Conservation (phyloP, 345 rosid genomes). For the Sisymbrium irio region DNA sequence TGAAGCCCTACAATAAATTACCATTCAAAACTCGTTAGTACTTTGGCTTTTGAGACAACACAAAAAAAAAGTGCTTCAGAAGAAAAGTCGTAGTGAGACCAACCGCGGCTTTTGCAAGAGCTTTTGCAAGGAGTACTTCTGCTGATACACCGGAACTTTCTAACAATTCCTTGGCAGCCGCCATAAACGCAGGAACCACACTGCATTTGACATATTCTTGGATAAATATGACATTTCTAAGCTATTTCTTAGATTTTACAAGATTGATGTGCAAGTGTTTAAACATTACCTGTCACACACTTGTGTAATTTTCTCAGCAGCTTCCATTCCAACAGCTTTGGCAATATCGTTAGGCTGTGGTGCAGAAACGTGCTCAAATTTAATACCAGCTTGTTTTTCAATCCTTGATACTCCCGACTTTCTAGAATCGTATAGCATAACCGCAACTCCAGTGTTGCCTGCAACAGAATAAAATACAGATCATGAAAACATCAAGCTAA, state of each 20-base stretch:
- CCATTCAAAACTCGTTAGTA: constrained; percentile 1
- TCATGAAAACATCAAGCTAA: constrained; percentile 12
- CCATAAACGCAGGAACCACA: constrained; percentile 82
- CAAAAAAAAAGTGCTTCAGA: not conserved
- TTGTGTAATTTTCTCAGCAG: constrained; percentile 64
- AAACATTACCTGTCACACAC: constrained; percentile 81
- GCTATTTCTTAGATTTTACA: not conserved
- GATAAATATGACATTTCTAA: not conserved
- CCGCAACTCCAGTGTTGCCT: constrained; percentile 96
- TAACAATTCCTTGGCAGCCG: constrained; percentile 75
- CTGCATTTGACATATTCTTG: constrained; percentile 41
- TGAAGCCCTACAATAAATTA: constrained; percentile 62
- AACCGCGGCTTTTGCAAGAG: constrained; percentile 91
- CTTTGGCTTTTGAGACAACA: not conserved
- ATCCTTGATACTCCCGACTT: constrained; percentile 68
- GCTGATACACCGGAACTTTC: constrained; percentile 72
- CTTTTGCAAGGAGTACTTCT: constrained; percentile 83
- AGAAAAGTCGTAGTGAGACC: constrained; percentile 13
- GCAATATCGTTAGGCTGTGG: constrained; percentile 86
- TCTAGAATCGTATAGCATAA: constrained; percentile 90
- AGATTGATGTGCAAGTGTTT: not conserved
- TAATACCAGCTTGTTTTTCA: constrained; percentile 82
- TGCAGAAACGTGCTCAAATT: constrained; percentile 82
- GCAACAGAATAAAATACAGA: constrained; percentile 3
- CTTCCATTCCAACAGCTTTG: constrained; percentile 71